Percentiles rank a stretch among this genome's conserved stretches.
These are phyloP conservation scores for Hippophae gyantsensis DNA, from an alignment of 306 rosid species.

Conservation along the genomic window DNA sequence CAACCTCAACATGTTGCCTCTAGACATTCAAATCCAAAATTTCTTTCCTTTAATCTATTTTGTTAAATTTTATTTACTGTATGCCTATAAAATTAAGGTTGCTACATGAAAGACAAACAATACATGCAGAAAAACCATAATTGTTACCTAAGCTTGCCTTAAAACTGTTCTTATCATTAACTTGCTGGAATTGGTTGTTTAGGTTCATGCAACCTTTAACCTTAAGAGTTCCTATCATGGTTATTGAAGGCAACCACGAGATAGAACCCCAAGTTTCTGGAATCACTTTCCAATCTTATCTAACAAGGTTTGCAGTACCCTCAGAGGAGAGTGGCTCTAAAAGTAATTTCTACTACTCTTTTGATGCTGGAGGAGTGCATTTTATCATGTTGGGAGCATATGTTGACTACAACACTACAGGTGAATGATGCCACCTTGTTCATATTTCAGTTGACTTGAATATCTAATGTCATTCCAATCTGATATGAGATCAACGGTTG, in stretches of 20 bases:
- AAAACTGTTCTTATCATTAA: background rate
- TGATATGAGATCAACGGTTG: no score
- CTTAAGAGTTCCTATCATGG: constrained; percentile 76
- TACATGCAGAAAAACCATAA: background rate
- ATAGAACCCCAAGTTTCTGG: constrained; percentile 83
- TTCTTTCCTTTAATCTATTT: no score
- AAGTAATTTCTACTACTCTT: constrained; percentile 74
- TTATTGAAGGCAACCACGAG: constrained; percentile 92
- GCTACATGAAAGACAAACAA: no score
- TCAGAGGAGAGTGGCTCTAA: constrained; percentile 63
- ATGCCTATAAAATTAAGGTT: no score
- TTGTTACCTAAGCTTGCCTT: background rate
- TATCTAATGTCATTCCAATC: no score
- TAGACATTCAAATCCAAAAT: no score
- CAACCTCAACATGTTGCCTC: no score
- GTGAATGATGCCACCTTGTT: constrained; percentile 19
- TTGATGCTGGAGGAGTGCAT: constrained; percentile 78
- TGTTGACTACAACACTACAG: constrained; percentile 65
- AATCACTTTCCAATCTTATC: constrained; percentile 59
- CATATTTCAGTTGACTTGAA: no score
- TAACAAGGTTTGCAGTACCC: constrained; percentile 72
- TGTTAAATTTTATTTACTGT: no score
- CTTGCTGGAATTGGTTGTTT: constrained; percentile 9
- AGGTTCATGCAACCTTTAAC: constrained; percentile 87
- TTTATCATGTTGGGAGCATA: constrained; percentile 85